Evolutionary conservation across 2,329 filamentous ascomycete genomes (phyloP).

Genomic region (Scedosporium minutisporum): DNA sequence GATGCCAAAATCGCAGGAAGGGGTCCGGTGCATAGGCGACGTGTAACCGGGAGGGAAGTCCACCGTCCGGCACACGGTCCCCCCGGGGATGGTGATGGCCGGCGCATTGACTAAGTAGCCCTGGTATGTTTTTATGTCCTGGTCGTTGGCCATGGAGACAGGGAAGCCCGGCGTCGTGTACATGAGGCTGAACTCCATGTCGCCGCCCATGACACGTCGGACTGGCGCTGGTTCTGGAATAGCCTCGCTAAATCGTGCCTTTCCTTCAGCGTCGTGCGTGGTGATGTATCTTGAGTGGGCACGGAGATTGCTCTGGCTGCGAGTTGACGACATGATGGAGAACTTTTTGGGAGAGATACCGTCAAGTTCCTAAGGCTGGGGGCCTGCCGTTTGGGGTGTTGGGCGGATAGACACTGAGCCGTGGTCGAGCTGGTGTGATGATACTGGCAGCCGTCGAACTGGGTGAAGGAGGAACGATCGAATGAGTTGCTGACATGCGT

Average conservation of each 20-base stretch:
- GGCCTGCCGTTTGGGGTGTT: too few species aligned
- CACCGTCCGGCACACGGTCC: slow-evolving; percentile 19
- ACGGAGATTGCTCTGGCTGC: background rate
- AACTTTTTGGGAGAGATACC: too few species aligned
- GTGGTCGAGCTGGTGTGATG: too few species aligned
- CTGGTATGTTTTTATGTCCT: slow-evolving; percentile 16
- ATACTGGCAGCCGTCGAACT: too few species aligned
- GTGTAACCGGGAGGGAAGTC: slow-evolving; percentile 17
- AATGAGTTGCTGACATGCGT: background rate
- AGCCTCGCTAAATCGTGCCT: background rate
- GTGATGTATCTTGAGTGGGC: background rate
- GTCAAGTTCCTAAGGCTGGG: too few species aligned
- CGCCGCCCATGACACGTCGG: slow-evolving; percentile 6
- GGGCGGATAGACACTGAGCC: too few species aligned
- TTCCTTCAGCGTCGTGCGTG: background rate
- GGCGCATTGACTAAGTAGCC: slow-evolving; percentile 13
- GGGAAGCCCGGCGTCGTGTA: slow-evolving; percentile 19
- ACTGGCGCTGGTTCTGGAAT: slow-evolving; percentile 6
- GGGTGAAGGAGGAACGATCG: background rate
- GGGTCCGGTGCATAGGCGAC: slow-evolving; percentile 32
- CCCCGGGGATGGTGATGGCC: slow-evolving; percentile 19
- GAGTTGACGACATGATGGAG: background rate
- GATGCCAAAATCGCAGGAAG: slow-evolving; percentile 44
- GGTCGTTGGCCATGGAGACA: slow-evolving; percentile 10
- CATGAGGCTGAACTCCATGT: slow-evolving; percentile 15